Evolutionary conservation across 805 yeast genomes (phyloP), one percentile per base, ranked within the genome.

Genomic region (Candida ovalis): DNA sequence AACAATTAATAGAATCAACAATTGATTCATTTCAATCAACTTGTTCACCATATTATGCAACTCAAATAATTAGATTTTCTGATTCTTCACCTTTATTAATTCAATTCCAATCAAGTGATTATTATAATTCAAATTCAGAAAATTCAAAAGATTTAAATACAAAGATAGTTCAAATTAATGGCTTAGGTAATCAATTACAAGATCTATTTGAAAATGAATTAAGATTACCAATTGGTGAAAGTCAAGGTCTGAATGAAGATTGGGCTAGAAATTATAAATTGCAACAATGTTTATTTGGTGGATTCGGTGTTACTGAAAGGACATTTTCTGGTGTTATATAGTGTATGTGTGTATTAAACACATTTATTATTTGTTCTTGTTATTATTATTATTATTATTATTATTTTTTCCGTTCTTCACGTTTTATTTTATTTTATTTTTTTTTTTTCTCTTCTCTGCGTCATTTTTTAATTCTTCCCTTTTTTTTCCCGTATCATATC

Each of bases 261-360:
- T 40, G 42, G 42, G 25, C 24, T 24, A 40, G 33, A 25, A 40
- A 40, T 24, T 40, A n/a, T 13, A 40, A 40, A 18, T 10, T 40
- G 28, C 21, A 40, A 18, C 33, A 40, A n/a, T 40, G 32, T 25
- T 35, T 36, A 17, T 22, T 23, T 23, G 28, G 46, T 9, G 32
- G 33, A 19, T 30, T 27, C 3, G 35, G 35, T 30, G 35, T 30
- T 30, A 30, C 35, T 15, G 17, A 30, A 35, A 49, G 15, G 10
- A 25, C 7, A 25, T 25, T 25, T 7, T 25, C 28, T 10, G 28
- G 28, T 10, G 10, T 25, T 10, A 7, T 7, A 10, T 25, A 7
- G 28, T n/a, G n/a, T n/a, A n/a, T n/a, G n/a, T n/a, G n/a, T n/a
- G n/a, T n/a, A n/a, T n/a, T n/a, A n/a, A n/a, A n/a, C n/a, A n/a